Conservation (phyloP, 768 basidiomycete species). For the Austroboletus festivus region DNA sequence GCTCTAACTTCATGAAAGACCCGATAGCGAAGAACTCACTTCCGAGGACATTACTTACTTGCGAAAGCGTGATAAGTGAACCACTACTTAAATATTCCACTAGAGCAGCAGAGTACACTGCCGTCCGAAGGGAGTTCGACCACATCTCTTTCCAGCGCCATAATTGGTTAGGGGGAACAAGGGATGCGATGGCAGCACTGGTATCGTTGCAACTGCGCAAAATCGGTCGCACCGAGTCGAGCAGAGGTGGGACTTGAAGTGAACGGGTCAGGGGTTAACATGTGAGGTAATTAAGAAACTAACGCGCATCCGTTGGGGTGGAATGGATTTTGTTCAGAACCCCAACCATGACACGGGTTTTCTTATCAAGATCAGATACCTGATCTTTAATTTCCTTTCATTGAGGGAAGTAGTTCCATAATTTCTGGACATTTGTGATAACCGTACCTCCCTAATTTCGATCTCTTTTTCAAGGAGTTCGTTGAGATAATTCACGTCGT, state of each 20-base stretch:
- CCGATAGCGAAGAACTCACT: conserved; percentile 45
- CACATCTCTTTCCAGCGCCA: conserved; percentile 88
- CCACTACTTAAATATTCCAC: conserved; percentile 62
- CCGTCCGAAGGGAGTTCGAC: conserved; percentile 64
- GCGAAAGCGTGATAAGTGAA: conserved; percentile 53
- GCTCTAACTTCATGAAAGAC: neutral
- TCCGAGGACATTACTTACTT: conserved; percentile 55
- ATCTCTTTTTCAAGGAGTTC: conserved; percentile 58
- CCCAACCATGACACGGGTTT: conserved; percentile 68
- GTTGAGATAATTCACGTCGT: conserved; percentile 57
- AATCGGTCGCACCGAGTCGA: conserved; percentile 55
- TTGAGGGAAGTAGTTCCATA: conserved; percentile 2
- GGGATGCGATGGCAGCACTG: conserved; percentile 47
- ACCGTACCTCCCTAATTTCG: conserved; percentile 60
- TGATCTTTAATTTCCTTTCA: conserved; percentile 77
- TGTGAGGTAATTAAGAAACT: conserved; percentile 23
- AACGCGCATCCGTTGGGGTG: conserved; percentile 59
- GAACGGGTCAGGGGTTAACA: conserved; percentile 10
- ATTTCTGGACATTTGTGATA: neutral
- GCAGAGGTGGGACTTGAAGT: conserved; percentile 53
- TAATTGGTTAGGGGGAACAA: conserved; percentile 68
- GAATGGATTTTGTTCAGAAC: conserved; percentile 78
- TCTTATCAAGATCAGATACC: conserved; percentile 72
- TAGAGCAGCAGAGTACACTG: conserved; percentile 63
- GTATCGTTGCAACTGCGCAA: conserved; percentile 53